Percentiles rank a stretch among this genome's conserved stretches.
Conservation (phyloP, 148 eudicot genomes). For the Fagopyrum esculentum region DNA sequence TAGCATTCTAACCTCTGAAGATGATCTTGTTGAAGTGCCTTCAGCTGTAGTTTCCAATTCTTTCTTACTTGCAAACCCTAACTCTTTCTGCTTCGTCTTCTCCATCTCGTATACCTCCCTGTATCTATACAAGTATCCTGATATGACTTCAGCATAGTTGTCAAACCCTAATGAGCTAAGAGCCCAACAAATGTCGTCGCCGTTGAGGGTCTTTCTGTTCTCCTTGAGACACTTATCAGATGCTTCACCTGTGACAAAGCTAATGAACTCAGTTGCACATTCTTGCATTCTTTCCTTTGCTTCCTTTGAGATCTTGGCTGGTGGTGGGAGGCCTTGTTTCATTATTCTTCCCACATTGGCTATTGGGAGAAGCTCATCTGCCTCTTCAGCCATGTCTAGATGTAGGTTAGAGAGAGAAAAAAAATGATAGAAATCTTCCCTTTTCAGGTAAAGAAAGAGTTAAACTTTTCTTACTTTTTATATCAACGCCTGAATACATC, state of each 20-base stretch:
- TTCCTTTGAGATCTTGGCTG: conserved; percentile 54
- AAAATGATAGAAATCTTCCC: neutral
- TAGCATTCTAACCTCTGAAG: neutral
- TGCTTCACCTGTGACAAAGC: conserved; percentile 53
- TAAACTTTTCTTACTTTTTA: neutral
- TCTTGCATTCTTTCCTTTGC: conserved; percentile 55
- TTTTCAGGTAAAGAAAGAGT: neutral
- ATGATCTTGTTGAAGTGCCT: neutral
- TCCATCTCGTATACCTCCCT: conserved; percentile 34
- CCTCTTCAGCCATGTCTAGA: conserved; percentile 25
- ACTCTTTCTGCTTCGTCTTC: conserved; percentile 16
- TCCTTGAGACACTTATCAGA: conserved; percentile 61
- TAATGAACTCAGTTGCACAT: conserved; percentile 50
- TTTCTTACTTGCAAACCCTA: neutral
- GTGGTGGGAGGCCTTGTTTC: conserved; percentile 41
- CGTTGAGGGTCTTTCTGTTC: conserved; percentile 53
- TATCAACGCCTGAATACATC: neutral
- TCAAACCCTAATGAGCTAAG: conserved; percentile 50
- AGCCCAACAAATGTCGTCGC: conserved; percentile 58
- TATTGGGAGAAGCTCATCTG: conserved; percentile 40
- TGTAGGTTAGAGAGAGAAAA: neutral
- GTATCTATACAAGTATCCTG: conserved; percentile 33
- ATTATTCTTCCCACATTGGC: conserved; percentile 53
- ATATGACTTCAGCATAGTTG: conserved; percentile 34
- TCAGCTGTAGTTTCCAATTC: neutral